These are phyloP conservation scores for Eucalyptus cloeziana DNA, from an alignment of 345 rosid species.

Conservation along the genomic window DNA sequence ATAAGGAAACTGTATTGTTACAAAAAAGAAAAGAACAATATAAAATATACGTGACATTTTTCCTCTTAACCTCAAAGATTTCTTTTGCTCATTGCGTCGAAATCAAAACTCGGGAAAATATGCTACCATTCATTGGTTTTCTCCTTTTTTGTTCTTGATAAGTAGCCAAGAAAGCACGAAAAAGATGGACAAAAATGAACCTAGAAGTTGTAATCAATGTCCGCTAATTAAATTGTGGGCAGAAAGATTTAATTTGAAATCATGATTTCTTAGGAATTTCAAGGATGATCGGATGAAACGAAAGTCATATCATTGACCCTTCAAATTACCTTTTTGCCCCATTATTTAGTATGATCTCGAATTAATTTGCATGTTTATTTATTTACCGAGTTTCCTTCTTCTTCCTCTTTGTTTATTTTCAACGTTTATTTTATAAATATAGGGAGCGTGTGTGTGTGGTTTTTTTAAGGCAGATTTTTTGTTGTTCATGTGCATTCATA, in stretches of 20 bases:
- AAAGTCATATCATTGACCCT: background rate
- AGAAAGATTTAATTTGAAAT: background rate
- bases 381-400: background rate
- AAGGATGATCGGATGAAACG: background rate
- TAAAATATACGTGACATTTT: no score
- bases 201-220: background rate
- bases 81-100: rapidly evolving
- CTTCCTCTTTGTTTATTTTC: background rate
- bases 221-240: background rate
- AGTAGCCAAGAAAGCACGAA: background rate
- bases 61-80: background rate
- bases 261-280: background rate
- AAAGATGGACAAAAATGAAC: background rate
- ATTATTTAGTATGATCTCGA: background rate
- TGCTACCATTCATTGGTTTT: background rate
- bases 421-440: background rate
- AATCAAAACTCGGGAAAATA: background rate
- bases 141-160: background rate
- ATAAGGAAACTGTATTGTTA: rapidly evolving
- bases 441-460: rapidly evolving
- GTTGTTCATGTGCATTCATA: background rate
- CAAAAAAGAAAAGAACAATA: no score
- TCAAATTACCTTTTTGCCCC: background rate
- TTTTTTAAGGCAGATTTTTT: background rate
- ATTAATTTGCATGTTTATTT: background rate